These are phyloP conservation scores for Quercus ilex DNA, from an alignment of 306 rosid species.

Conservation along the genomic window DNA sequence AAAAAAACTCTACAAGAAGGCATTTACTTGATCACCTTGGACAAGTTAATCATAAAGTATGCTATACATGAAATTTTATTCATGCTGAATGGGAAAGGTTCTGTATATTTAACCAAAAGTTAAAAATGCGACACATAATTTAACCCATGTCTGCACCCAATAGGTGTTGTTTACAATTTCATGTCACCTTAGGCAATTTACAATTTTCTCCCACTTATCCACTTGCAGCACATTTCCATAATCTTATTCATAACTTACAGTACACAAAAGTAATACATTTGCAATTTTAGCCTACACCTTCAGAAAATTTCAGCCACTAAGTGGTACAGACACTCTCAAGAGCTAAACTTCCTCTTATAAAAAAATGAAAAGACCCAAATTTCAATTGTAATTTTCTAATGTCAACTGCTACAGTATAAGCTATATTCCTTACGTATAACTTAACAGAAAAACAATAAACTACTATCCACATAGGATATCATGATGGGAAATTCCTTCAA, in stretches of 20 bases:
- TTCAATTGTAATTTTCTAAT: neutral
- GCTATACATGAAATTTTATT: neutral
- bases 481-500: constrained; percentile 1
- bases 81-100: neutral
- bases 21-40: neutral
- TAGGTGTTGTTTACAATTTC: neutral
- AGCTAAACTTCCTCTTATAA: neutral
- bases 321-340: neutral
- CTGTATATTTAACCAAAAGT: neutral
- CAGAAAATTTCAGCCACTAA: neutral
- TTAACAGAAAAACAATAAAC: neutral
- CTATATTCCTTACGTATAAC: neutral
- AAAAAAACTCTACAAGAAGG: neutral
- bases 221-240: neutral
- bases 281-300: neutral
- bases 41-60: neutral
- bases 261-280: neutral
- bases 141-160: neutral
- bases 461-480: neutral
- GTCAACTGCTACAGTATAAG: too few relatives aligned
- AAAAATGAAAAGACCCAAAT: too few relatives aligned
- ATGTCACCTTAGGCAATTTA: neutral
- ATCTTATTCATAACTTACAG: neutral
- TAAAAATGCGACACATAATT: neutral
- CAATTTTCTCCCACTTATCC: neutral